Conservation (phyloP, 2,329 filamentous ascomycete genomes). For the Sphaerostilbella broomeana region DNA sequence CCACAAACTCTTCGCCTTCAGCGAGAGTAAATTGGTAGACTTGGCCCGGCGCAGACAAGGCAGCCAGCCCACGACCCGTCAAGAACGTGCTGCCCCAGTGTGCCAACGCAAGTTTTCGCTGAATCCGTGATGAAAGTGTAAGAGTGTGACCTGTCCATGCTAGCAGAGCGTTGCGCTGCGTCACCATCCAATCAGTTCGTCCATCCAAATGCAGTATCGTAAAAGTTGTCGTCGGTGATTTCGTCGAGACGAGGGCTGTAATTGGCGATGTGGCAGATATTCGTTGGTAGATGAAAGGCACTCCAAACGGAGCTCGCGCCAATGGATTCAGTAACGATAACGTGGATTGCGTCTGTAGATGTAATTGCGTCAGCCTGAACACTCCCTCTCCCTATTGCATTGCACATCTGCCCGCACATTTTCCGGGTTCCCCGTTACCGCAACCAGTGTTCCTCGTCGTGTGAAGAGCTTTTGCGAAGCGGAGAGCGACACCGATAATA, state of each 20-base stretch:
- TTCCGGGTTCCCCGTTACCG: conserved; percentile 81
- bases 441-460: conserved; percentile 82
- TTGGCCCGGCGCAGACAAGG: conserved; percentile 78
- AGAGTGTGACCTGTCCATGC: conserved; percentile 95
- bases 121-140: conserved; percentile 66
- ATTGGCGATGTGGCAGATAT: conserved; percentile 82
- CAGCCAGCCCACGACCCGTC: conserved; percentile 80
- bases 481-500: conserved; percentile 87
- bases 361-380: conserved; percentile 9
- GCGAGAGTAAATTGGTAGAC: conserved; percentile 79
- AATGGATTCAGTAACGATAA: conserved; percentile 82
- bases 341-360: conserved; percentile 70
- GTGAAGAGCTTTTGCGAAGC: conserved; percentile 93
- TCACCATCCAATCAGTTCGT: conserved; percentile 89
- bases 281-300: conserved; percentile 92
- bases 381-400: not conserved
- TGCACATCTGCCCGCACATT: conserved; percentile 51
- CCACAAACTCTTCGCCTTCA: conserved; percentile 81
- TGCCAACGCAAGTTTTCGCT: conserved; percentile 65
- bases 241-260: conserved; percentile 81
- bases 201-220: conserved; percentile 85
- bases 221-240: conserved; percentile 79
- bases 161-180: conserved; percentile 80
- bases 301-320: conserved; percentile 69
- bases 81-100: conserved; percentile 90